phyloP scores from a whole-genome alignment of 441 rosid species.

The Corymbia calophylla region DNA sequence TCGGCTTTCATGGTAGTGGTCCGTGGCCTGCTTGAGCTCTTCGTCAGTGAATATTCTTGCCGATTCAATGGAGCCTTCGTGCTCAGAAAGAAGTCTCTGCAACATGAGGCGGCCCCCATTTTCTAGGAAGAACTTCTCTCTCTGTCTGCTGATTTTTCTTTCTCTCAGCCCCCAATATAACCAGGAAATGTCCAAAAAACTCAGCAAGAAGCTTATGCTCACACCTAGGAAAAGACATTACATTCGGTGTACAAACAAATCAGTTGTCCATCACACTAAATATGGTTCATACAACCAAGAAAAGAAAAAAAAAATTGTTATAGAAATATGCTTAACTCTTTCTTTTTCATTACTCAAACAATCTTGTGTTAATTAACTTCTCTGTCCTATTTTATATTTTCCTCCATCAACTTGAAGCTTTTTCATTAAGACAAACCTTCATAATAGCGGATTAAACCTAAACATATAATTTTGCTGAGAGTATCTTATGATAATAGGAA shows the following conservation, averaged over 20 bases:
- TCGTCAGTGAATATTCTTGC: conserved; percentile 22
- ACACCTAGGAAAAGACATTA: background rate
- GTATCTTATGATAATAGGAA: too few relatives aligned
- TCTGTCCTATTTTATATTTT: too few relatives aligned
- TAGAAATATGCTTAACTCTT: too few relatives aligned
- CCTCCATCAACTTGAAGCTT: too few relatives aligned
- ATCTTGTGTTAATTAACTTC: too few relatives aligned
- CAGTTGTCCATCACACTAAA: background rate
- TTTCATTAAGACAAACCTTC: too few relatives aligned
- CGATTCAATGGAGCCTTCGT: background rate
- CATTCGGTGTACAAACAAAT: background rate
- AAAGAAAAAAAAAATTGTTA: background rate
- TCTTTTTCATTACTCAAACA: too few relatives aligned
- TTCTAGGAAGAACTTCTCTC: conserved; percentile 14
- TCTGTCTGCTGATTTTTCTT: conserved; percentile 4
- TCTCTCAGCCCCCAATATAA: background rate
- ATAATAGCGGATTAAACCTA: too few relatives aligned
- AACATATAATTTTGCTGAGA: too few relatives aligned
- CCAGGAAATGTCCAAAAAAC: too few relatives aligned
- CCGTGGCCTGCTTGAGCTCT: conserved; percentile 36
- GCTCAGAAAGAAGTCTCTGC: conserved; percentile 14
- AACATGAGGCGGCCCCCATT: conserved; percentile 35
- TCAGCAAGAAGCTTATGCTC: background rate
- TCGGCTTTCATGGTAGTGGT: conserved; percentile 17
- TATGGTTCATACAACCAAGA: background rate